phyloP scores from a whole-genome alignment of 352 stramenopile species.

The Globisporangium takayamanum region DNA sequence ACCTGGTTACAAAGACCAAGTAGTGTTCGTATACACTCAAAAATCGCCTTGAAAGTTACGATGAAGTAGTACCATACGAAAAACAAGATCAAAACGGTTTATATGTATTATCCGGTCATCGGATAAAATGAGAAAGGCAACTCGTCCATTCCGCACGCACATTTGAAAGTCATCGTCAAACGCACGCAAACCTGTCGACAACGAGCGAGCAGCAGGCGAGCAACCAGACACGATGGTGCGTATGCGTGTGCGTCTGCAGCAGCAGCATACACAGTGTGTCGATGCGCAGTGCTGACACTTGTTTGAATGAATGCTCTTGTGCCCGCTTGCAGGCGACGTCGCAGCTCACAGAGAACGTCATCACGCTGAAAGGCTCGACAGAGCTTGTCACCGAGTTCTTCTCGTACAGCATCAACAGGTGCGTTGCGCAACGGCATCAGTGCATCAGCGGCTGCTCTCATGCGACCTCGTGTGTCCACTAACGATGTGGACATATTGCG shows the following conservation, averaged over 20 bases:
- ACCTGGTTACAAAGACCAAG: no score
- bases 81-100: no score
- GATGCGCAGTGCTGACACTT: not conserved
- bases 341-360: constrained; percentile 88
- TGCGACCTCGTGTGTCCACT: constrained; percentile 1
- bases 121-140: no score
- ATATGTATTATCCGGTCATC: no score
- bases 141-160: no score
- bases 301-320: not conserved
- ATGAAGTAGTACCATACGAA: not conserved
- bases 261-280: not conserved
- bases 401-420: constrained; percentile 98
- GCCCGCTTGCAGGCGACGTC: constrained; percentile 38
- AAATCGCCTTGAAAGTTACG: no score
- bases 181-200: not conserved
- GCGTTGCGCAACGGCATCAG: not conserved
- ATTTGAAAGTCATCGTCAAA: no score
- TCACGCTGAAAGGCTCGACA: constrained; percentile 98
- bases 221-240: not conserved
- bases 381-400: constrained; percentile 99
- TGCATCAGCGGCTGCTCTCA: constrained; percentile 1
- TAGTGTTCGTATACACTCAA: no score
- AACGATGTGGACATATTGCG: not conserved
- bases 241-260: not conserved
- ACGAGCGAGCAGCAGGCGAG: not conserved